phyloP scores from a whole-genome alignment of 192 early-diverging fungal genomes.

The Dispira simplex region DNA sequence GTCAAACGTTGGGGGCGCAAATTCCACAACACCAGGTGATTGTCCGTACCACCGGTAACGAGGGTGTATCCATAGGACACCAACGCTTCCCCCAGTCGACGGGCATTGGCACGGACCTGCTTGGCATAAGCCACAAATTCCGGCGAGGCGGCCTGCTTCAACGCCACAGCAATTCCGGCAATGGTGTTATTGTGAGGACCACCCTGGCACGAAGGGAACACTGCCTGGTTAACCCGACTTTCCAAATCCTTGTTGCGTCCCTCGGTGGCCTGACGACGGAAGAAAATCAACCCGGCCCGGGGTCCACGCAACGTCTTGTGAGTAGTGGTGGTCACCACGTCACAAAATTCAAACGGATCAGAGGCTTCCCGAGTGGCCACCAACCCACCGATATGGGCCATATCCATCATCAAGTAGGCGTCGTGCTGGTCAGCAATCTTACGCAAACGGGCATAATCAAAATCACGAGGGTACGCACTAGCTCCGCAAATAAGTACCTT shows the following conservation, averaged over 20 bases:
- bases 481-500: conserved; percentile 99
- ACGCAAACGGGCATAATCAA: conserved; percentile 93
- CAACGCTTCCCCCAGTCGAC: conserved; percentile 66
- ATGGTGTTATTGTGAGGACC: conserved; percentile 99
- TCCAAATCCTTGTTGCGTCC: conserved; percentile 80
- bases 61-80: conserved; percentile 78
- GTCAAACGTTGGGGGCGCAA: conserved; percentile 81
- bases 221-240: conserved; percentile 91
- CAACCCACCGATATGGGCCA: conserved; percentile 97
- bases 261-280: conserved; percentile 59
- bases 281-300: conserved; percentile 98
- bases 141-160: conserved; percentile 92
- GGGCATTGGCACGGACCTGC: conserved; percentile 91
- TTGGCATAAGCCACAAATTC: conserved; percentile 89
- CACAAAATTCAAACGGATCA: conserved; percentile 94
- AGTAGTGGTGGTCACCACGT: conserved; percentile 98
- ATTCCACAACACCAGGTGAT: conserved; percentile 98
- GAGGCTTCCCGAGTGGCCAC: conserved; percentile 81
- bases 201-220: conserved; percentile 99
- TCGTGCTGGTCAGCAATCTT: conserved; percentile 93
- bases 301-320: conserved; percentile 99
- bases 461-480: conserved; percentile 95
- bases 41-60: conserved; percentile 90
- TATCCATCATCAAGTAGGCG: conserved; percentile 95
- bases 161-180: conserved; percentile 90